Evolutionary conservation across 768 basidiomycete species (phyloP), one percentile per base, ranked within the genome.

Genomic region (Baorangia bicolor): DNA sequence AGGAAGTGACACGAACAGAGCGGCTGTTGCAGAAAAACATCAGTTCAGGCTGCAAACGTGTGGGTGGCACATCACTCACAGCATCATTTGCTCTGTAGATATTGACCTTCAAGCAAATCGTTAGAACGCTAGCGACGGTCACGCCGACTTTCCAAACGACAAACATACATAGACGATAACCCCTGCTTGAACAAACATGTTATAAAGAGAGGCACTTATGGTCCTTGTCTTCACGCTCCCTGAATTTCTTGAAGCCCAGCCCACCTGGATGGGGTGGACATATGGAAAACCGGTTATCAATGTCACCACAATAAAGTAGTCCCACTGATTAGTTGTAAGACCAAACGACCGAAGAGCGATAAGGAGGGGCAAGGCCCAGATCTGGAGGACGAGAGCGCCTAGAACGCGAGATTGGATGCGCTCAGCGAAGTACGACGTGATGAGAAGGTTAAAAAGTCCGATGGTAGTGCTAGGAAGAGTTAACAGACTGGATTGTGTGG

Each of bases 281-380:
- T 69, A 71, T 7, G 83, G 84, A 65, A 80, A 86, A 11, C 80
- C 84, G 43, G 80, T 78, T 28, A 85, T 72, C 27, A 86, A 70
- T 0, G 77, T 76, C 21, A 83, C 78, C 13, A 85, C 81, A 0
- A 73, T 74, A 59, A 72, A 84, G 63, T 82, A 81, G 3, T 75
- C 78, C 83, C 83, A 85, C 64, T 79, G 80, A 13, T 77, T 80
- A 2, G 83, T 82, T 1, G 73, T 49, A 23, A 57, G 51, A 58
- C 72, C 70, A 66, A 86, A 81, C 4, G 79, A 79, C 60, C 81
- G 81, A 1, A 85, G 73, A 2, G 80, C 79, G 50, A 85, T 75
- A 39, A 88, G 74, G 27, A 86, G 76, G 3, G 83, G 83, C 6
- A 88, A 69, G 2, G 83, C 81, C 86, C 86, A 88, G 50, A 86